Percentiles rank a stretch among this genome's conserved stretches.
phyloP scores from a whole-genome alignment of 148 eudicot genomes.

The Arbutus unedo region DNA sequence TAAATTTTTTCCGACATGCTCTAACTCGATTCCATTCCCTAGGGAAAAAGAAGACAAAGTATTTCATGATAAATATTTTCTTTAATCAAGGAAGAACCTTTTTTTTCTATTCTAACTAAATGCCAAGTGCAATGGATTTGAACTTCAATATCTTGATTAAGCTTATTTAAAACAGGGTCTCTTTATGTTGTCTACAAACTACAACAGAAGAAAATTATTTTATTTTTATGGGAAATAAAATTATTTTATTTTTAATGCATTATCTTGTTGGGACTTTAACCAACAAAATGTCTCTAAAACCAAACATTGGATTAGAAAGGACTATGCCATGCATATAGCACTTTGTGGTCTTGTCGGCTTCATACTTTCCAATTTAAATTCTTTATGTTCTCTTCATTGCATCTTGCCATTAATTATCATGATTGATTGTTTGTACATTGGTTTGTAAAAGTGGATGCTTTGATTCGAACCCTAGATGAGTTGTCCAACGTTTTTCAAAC shows the following conservation, averaged over 20 bases:
- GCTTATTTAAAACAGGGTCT: neutral
- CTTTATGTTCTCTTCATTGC: neutral
- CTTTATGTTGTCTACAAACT: neutral
- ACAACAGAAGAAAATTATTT: neutral
- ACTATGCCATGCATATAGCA: neutral
- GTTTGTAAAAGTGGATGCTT: neutral
- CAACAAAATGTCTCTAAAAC: conserved; percentile 4
- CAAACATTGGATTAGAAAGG: neutral
- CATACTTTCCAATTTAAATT: neutral
- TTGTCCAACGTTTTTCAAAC: neutral
- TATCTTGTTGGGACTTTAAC: neutral
- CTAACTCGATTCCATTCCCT: too few species aligned
- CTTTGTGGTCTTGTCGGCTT: neutral
- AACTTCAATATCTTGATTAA: neutral
- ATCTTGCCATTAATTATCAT: neutral
- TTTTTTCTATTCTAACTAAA: neutral
- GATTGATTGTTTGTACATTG: neutral
- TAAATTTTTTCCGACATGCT: too few species aligned
- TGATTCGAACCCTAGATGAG: neutral
- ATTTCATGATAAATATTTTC: neutral
- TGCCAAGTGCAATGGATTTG: neutral
- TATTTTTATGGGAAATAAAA: too few species aligned
- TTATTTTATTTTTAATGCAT: neutral
- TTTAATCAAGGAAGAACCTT: neutral
- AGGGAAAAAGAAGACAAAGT: too few species aligned